Conservation (phyloP, 768 basidiomycete genomes). For the Coprinopsis strossmayeri region DNA sequence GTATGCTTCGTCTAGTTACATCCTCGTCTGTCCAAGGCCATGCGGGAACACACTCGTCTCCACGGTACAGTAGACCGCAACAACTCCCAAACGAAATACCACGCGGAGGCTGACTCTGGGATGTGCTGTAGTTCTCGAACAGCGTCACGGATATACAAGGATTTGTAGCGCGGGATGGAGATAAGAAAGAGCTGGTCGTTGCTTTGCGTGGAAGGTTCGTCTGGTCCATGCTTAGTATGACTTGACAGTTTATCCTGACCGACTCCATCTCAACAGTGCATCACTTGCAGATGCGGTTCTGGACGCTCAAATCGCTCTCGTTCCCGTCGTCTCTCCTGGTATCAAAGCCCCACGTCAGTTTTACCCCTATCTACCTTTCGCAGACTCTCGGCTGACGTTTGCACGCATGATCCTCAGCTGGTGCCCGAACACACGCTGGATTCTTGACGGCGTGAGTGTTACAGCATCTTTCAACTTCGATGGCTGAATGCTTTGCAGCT, state of each 20-base stretch:
- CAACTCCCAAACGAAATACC: neutral
- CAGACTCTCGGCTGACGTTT: no score
- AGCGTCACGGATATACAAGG: constrained; percentile 38
- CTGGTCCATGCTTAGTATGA: neutral
- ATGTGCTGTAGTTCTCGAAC: constrained; percentile 31
- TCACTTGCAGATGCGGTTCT: constrained; percentile 36
- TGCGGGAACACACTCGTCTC: constrained; percentile 38
- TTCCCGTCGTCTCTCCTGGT: constrained; percentile 39
- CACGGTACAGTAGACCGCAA: constrained; percentile 22
- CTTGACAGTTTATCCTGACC: no score
- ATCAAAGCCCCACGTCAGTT: constrained; percentile 33
- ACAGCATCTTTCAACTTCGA: neutral
- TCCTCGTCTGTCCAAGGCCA: constrained; percentile 37
- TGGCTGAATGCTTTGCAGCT: constrained; percentile 24
- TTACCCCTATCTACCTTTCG: neutral
- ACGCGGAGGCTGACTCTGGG: neutral
- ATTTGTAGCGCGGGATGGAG: constrained; percentile 42
- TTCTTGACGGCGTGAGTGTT: constrained; percentile 40
- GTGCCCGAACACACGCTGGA: constrained; percentile 39
- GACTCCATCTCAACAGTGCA: constrained; percentile 20
- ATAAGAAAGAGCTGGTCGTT: constrained; percentile 39
- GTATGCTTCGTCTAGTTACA: constrained; percentile 48
- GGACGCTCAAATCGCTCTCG: constrained; percentile 34
- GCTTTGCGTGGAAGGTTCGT: constrained; percentile 44
- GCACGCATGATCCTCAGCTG: constrained; percentile 20